A percentile compares a stretch with the other conserved stretches of the same genome.
These are phyloP conservation scores for Cordyceps cicadae DNA, from an alignment of 2,329 filamentous ascomycete species.

Conservation along the genomic window DNA sequence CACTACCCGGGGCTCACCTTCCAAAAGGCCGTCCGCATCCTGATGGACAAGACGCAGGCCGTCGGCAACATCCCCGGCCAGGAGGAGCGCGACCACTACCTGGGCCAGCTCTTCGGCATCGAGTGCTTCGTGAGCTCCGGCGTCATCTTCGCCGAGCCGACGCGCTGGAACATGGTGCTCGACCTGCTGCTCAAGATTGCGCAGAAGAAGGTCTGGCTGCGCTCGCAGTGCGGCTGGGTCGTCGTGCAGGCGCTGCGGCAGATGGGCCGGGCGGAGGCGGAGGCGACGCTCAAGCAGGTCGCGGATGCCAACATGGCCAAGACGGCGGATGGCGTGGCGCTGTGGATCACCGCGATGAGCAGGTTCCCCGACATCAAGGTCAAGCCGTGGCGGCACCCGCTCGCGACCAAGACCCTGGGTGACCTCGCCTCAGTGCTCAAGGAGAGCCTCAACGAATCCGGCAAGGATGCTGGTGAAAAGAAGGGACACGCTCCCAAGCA, in stretches of 20 bases:
- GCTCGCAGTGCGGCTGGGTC: constrained; percentile 78
- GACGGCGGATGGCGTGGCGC: constrained; percentile 79
- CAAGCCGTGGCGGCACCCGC: constrained; percentile 70
- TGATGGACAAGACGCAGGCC: constrained; percentile 48
- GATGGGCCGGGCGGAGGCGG: constrained; percentile 49
- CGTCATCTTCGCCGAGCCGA: constrained; percentile 54
- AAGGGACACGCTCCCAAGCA: constrained; percentile 44
- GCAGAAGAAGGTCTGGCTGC: constrained; percentile 78
- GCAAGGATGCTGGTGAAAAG: constrained; percentile 34
- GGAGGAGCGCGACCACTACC: constrained; percentile 77
- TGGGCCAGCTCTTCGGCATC: constrained; percentile 80
- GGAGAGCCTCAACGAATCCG: constrained; percentile 54
- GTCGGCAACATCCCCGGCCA: constrained; percentile 50
- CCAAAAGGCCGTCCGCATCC: constrained; percentile 42
- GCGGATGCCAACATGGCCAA: constrained; percentile 59
- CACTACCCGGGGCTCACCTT: constrained; percentile 49
- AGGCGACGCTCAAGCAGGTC: constrained; percentile 55
- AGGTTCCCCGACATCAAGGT: constrained; percentile 55
- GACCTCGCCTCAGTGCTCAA: constrained; percentile 71
- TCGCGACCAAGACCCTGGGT: constrained; percentile 59
- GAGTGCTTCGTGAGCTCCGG: constrained; percentile 77
- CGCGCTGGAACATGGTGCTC: constrained; percentile 60
- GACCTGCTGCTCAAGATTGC: constrained; percentile 65
- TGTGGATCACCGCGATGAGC: constrained; percentile 69
- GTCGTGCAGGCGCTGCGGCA: constrained; percentile 64